Evolutionary conservation across 768 basidiomycete genomes (phyloP), one percentile per base, ranked within the genome.

Genomic region (Rickenella mellea): DNA sequence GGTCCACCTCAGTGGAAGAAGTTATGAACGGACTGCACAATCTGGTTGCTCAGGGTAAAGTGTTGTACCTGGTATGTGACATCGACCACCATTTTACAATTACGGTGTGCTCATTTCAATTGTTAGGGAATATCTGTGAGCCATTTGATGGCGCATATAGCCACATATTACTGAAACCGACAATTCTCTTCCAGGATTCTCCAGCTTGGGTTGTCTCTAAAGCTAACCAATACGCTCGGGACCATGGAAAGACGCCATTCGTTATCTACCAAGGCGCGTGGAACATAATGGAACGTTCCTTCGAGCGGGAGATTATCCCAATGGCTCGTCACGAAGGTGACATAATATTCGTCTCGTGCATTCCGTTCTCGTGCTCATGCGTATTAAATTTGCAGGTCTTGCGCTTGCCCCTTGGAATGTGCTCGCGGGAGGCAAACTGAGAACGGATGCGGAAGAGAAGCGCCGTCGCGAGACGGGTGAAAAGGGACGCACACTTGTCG

Each of bases 301-400:
- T 76, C 33, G 74, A 78, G 53, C 62, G 74, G 6, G 75, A 76
- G 1, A 70, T 76, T 41, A 68, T 77, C 40, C 68, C 69, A 6
- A 69, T 61, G 69, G 65, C 56, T 8, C 46, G 55, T 44, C 15
- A 15, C 40, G 10, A 10, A 51, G 53, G 60, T 30, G 40, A 40
- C 37, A 14, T 39, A 15, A 39, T 14, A 27, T 14, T 40, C 10
- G 10, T 15, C 29, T 10, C 10, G 15, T 30, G 10, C 29, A 10
- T 10, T 10, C 29, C 15, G 15, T 30, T 10, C 10, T 15, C 15
- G 29, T 10, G 15, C 14, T 21, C 12, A 27, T 19, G 9, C 10
- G 39, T 12, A 39, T 11, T 40, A 39, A 14, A 42, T 41, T 5
- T 15, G 15, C 15, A 26, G 52, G 51, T 19, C 52, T 66, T 53